Percentiles rank a stretch among this genome's conserved stretches.
phyloP scores from a whole-genome alignment of 257 asterid genomes.

The Thymus quinquecostatus region DNA sequence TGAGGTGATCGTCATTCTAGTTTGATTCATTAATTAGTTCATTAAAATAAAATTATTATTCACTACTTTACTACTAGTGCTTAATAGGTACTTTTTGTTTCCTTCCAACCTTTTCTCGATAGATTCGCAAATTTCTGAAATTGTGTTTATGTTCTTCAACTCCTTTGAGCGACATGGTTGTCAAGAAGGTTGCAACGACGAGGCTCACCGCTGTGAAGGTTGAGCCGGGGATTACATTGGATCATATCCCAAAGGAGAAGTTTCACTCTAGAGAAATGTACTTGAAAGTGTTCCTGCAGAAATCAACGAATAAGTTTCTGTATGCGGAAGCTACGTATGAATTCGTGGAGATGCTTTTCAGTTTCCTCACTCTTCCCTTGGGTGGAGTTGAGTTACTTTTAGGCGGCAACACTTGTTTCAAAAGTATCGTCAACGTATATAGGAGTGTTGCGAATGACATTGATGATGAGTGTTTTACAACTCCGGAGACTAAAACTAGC shows the following conservation, averaged over 20 bases:
- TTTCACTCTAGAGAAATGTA: background rate
- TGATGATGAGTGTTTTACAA: background rate
- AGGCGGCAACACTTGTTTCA: background rate
- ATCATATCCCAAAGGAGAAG: background rate
- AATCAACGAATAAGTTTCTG: conserved; percentile 27
- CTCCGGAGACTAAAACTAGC: background rate
- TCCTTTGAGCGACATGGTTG: background rate
- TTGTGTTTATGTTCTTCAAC: background rate
- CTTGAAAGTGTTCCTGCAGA: conserved; percentile 19
- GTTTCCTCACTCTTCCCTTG: conserved; percentile 29
- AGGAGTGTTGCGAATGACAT: background rate
- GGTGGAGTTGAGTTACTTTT: conserved; percentile 23
- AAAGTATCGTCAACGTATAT: conserved; percentile 27
- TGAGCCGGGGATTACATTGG: no score
- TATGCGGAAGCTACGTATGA: conserved; percentile 27
- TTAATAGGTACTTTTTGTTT: no score
- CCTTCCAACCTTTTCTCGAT: background rate
- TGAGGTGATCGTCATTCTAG: no score
- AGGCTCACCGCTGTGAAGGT: background rate
- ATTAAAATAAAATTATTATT: no score
- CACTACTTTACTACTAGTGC: background rate
- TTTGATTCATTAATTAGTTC: no score
- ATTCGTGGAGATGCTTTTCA: conserved; percentile 28
- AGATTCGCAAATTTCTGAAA: background rate
- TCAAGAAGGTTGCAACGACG: background rate